These are phyloP conservation scores for Penicillium sp. DNA, from an alignment of 2,329 filamentous ascomycete species.

Conservation along the genomic window DNA sequence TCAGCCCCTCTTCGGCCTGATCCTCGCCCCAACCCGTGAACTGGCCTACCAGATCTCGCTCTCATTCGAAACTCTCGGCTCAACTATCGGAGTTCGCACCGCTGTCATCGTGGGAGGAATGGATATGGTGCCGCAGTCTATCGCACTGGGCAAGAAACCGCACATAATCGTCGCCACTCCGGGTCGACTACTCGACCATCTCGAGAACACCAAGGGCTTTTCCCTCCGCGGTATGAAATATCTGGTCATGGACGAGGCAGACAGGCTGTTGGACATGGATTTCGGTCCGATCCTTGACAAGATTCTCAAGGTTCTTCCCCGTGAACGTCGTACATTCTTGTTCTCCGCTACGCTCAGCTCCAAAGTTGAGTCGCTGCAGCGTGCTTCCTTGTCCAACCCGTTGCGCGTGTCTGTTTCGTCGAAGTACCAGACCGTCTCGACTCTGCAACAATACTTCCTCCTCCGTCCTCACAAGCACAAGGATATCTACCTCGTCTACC, in stretches of 20 bases:
- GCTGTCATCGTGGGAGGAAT: constrained; percentile 88
- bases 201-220: constrained; percentile 97
- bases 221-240: constrained; percentile 78
- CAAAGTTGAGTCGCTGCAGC: constrained; percentile 88
- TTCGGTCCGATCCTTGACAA: constrained; percentile 92
- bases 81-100: constrained; percentile 81
- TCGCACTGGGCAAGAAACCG: constrained; percentile 91
- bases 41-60: constrained; percentile 88
- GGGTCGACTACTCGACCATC: constrained; percentile 81
- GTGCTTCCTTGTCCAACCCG: constrained; percentile 82
- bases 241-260: constrained; percentile 92
- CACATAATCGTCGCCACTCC: constrained; percentile 93
- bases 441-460: constrained; percentile 79
- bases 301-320: constrained; percentile 82
- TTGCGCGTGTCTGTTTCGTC: constrained; percentile 76
- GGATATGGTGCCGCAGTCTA: constrained; percentile 90
- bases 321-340: constrained; percentile 75
- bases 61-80: constrained; percentile 81
- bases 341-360: constrained; percentile 94
- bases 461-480: constrained; percentile 86
- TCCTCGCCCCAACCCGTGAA: constrained; percentile 90
- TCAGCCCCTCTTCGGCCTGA: constrained; percentile 79
- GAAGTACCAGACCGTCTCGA: constrained; percentile 89
- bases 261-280: constrained; percentile 86
- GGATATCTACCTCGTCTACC: constrained; percentile 82